A percentile compares a stretch with the other conserved stretches of the same genome.
These are phyloP conservation scores for Xylaria sp. DNA, from an alignment of 2,329 filamentous ascomycete genomes.

Conservation along the genomic window DNA sequence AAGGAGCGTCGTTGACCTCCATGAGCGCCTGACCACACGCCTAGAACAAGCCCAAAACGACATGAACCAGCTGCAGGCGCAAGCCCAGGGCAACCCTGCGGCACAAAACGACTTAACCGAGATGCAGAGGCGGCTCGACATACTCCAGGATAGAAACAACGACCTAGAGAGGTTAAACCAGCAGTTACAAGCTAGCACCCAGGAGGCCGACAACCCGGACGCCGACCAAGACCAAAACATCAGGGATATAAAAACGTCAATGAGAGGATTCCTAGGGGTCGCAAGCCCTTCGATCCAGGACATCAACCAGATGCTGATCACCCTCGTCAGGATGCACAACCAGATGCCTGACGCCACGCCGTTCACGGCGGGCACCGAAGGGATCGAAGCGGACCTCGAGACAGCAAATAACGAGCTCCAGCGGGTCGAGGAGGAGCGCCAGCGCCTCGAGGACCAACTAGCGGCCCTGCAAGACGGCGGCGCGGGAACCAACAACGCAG, in stretches of 20 bases:
- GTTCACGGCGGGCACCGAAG: neutral
- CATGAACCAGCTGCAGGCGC: neutral
- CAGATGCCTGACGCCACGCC: neutral
- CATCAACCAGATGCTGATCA: neutral
- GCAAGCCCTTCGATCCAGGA: neutral
- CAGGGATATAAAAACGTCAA: neutral
- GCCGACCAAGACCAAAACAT: neutral
- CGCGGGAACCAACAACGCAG: neutral
- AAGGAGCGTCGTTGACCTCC: neutral
- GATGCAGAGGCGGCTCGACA: neutral
- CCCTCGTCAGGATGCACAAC: neutral
- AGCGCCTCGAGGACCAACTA: constrained; percentile 1
- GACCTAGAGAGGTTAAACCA: neutral
- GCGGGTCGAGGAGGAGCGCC: neutral
- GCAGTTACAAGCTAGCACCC: neutral
- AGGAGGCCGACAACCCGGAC: neutral
- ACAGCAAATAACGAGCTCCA: neutral
- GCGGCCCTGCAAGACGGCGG: neutral
- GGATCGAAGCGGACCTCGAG: neutral
- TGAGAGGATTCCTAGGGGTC: neutral
- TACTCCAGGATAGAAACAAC: neutral
- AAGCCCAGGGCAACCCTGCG: neutral
- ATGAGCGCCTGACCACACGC: neutral
- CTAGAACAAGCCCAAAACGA: neutral
- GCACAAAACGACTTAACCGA: neutral